A percentile compares a stretch with the other conserved stretches of the same genome.
phyloP scores from a whole-genome alignment of 2,329 filamentous ascomycete genomes.

The Curvularia eragrostidis region DNA sequence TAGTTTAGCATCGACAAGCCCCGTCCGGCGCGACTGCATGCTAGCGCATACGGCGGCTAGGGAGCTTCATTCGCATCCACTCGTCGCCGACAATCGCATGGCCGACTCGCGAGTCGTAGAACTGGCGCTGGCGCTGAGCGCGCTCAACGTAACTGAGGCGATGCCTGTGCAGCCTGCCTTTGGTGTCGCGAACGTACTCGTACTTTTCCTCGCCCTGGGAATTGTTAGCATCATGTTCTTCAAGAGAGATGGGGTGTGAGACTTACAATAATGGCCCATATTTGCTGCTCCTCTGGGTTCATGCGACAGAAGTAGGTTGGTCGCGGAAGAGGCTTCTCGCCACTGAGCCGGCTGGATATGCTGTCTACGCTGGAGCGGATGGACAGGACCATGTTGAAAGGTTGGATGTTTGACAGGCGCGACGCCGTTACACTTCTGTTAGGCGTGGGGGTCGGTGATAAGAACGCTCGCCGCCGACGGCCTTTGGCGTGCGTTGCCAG shows the following conservation, averaged over 20 bases:
- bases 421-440: background rate
- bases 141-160: slow-evolving; percentile 21
- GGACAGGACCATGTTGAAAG: slow-evolving; percentile 19
- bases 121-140: slow-evolving; percentile 21
- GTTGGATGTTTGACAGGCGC: background rate
- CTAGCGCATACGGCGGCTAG: slow-evolving; percentile 17
- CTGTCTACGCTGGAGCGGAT: slow-evolving; percentile 19
- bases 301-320: slow-evolving; percentile 29
- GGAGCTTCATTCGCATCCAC: slow-evolving; percentile 32
- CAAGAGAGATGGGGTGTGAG: background rate
- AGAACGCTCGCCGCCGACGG: slow-evolving; percentile 13
- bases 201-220: slow-evolving; percentile 27
- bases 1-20: background rate
- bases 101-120: slow-evolving; percentile 29
- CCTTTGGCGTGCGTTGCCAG: slow-evolving; percentile 10
- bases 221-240: slow-evolving; percentile 2
- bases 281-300: slow-evolving; percentile 29
- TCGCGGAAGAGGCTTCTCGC: slow-evolving; percentile 27
- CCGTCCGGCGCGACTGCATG: background rate
- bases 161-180: slow-evolving; percentile 26
- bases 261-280: slow-evolving; percentile 30
- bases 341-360: slow-evolving; percentile 22
- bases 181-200: slow-evolving; percentile 17
- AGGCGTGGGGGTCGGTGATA: background rate
- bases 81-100: slow-evolving; percentile 32